A percentile compares a stretch with the other conserved stretches of the same genome.
Conservation (phyloP, 441 rosid genomes). For the Biscutella laevigata region DNA sequence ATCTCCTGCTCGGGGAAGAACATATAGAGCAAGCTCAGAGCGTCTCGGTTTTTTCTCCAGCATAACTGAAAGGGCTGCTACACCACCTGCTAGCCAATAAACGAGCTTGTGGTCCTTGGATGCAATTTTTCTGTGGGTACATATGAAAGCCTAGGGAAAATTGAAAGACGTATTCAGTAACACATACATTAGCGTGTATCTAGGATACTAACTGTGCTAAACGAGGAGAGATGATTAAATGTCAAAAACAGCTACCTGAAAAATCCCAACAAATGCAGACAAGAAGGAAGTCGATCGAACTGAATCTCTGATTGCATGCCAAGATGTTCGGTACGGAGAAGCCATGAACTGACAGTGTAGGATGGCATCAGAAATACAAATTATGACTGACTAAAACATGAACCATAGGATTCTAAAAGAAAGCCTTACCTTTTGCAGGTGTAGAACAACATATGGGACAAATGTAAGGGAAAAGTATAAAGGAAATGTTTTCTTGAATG, state of each 20-base stretch:
- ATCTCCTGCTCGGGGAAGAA: conserved; percentile 95
- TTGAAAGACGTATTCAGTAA: not conserved
- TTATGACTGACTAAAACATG: not conserved
- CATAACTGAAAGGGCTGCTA: conserved; percentile 79
- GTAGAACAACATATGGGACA: conserved; percentile 93
- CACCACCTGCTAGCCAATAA: conserved; percentile 87
- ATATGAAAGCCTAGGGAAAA: conserved; percentile 67
- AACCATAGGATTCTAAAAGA: not conserved
- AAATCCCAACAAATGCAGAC: conserved; percentile 95
- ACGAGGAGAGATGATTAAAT: conserved; percentile 10
- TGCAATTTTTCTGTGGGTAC: conserved; percentile 77
- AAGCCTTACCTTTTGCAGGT: conserved; percentile 67
- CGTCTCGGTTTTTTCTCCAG: conserved; percentile 90
- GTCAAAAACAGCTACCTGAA: conserved; percentile 55
- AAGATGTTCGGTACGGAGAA: conserved; percentile 80
- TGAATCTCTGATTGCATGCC: conserved; percentile 82
- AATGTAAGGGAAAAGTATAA: conserved; percentile 90
- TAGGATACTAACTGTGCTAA: conserved; percentile 5
- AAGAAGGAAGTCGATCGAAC: conserved; percentile 88
- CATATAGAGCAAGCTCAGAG: conserved; percentile 88
- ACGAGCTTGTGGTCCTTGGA: conserved; percentile 83
- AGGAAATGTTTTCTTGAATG: conserved; percentile 94
- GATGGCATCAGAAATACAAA: conserved; percentile 4
- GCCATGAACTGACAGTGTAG: conserved; percentile 61
- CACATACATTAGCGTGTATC: not conserved